Evolutionary conservation across 73 alveolate species (phyloP).

Genomic region (Breviolum minutum): DNA sequence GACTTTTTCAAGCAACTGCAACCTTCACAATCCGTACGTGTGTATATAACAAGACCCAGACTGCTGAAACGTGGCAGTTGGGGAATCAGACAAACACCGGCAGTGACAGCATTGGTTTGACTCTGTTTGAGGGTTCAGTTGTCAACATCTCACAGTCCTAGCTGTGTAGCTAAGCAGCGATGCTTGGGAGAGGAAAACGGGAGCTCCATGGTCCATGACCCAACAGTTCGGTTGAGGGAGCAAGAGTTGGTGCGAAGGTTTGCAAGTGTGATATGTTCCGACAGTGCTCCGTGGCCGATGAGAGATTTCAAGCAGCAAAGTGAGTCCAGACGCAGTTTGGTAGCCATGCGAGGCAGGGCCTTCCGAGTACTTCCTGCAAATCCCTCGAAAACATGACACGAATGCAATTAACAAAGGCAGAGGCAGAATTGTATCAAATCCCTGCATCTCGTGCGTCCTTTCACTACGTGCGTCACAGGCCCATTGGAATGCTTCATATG

Average conservation of each 20-base stretch:
- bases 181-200: not conserved
- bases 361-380: no score
- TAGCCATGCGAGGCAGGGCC: conserved; percentile 6
- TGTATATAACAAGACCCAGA: conserved; percentile 22
- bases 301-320: no score
- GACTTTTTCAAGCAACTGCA: not conserved
- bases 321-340: no score
- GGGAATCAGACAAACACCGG: not conserved
- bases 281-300: not conserved
- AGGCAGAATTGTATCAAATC: no score
- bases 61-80: conserved; percentile 67
- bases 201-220: not conserved
- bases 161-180: not conserved
- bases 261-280: not conserved
- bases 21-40: not conserved
- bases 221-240: not conserved
- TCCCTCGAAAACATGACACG: no score
- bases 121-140: conserved; percentile 4
- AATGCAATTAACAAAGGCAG: no score
- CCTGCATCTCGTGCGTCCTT: not conserved
- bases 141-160: not conserved
- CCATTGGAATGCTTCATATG: conserved; percentile 20
- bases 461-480: conserved; percentile 1
- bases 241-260: not conserved
- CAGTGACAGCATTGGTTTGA: not conserved